Evolutionary conservation across 1,284 basidiomycete genomes (phyloP), one percentile per base, ranked within the genome.

Genomic region (Microbotryomycetes sp.): DNA sequence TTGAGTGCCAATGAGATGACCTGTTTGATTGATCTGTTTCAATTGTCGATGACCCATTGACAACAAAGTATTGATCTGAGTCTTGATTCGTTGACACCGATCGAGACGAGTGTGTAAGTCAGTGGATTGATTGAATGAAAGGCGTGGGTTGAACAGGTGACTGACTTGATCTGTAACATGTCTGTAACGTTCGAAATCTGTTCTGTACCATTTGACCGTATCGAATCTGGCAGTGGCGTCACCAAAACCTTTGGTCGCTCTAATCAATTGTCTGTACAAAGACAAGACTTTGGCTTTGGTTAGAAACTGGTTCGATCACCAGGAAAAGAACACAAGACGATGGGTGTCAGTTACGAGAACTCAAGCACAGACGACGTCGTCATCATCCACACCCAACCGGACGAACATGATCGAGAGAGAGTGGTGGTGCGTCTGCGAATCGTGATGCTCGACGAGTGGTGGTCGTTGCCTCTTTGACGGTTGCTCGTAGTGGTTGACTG

Each of bases 11-110:
- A 70, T 54, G 9, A 70, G 49, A 29, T 58, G 65, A 15, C 58
- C 58, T 0, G 68, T 68, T 36, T 66, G 49, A 42, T 65, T 62
- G 12, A 70, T 57, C 54, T 70, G 68, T 54, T 70, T 68, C n/a
- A 65, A 48, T 54, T 69, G 67, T 4, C 65, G 53, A 6, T 62
- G 47, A 0, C 66, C 68, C 26, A 68, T 57, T 2, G 62, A 59
- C 29, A 70, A 59, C 29, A 70, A 49, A 9, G 66, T 68, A 48
- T 59, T 66, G 12, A 58, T 51, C 54, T 66, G 62, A 22, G 62
- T 64, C 65, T 69, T 55, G 12, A 22, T 6, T 45, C 16, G 7
- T 29, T 23, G 55, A 46, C 42, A 14, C 30, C 15, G 54, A n/a
- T n/a, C n/a, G n/a, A n/a, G n/a, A n/a, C n/a, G n/a, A n/a, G n/a